Evolutionary conservation across 768 basidiomycete genomes (phyloP).

Genomic region (Leccinum boreale): DNA sequence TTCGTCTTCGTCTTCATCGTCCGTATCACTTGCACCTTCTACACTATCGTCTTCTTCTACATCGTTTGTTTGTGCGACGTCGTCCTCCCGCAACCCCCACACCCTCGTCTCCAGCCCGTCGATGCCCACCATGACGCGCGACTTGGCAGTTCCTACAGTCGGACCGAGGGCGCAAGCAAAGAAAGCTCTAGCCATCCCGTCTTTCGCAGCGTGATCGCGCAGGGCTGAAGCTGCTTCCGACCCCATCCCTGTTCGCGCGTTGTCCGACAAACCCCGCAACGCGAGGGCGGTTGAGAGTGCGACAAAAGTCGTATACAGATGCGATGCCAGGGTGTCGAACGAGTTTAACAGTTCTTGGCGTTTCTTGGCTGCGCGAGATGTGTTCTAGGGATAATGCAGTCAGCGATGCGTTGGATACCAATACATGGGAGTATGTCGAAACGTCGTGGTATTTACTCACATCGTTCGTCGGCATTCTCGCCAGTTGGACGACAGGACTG

Average conservation of each 20-base stretch:
- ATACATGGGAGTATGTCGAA: neutral
- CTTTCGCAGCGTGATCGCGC: neutral
- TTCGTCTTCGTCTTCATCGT: neutral
- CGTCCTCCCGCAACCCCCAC: constrained; percentile 23
- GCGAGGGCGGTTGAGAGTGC: constrained; percentile 70
- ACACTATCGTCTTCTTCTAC: neutral
- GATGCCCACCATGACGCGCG: constrained; percentile 58
- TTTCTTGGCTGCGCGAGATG: constrained; percentile 51
- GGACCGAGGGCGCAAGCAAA: constrained; percentile 67
- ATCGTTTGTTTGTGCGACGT: constrained; percentile 28
- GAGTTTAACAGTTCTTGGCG: constrained; percentile 60
- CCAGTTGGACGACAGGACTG: constrained; percentile 67
- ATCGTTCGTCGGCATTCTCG: constrained; percentile 48
- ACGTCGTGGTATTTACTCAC: constrained; percentile 27
- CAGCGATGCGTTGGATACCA: too few relatives aligned
- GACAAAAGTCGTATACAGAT: constrained; percentile 71
- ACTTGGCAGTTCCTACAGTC: constrained; percentile 56
- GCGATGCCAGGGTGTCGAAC: constrained; percentile 69
- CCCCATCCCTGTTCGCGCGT: neutral
- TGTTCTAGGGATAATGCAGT: constrained; percentile 30
- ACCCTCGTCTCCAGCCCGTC: constrained; percentile 56
- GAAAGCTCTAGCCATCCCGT: constrained; percentile 38
- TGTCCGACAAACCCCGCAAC: constrained; percentile 12
- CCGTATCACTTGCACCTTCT: constrained; percentile 3
- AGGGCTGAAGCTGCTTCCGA: neutral